phyloP scores from a whole-genome alignment of 306 rosid genomes.

The Betula pendula region DNA sequence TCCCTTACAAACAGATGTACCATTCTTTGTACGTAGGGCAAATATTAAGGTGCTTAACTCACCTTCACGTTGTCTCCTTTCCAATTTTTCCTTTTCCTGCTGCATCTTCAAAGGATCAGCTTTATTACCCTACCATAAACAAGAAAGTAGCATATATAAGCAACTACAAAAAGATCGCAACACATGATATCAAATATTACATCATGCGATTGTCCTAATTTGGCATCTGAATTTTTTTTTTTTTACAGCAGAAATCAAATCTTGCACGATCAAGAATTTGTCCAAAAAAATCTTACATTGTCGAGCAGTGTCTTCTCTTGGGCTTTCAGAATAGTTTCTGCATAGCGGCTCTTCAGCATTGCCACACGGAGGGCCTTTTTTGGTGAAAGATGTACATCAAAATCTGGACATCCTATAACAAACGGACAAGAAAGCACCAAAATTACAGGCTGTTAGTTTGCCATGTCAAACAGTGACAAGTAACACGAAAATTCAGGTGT shows the following conservation, averaged over 20 bases:
- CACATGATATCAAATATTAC: conserved; percentile 1
- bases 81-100: conserved; percentile 71
- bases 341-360: conserved; percentile 82
- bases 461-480: conserved; percentile 5
- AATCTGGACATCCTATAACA: conserved; percentile 47
- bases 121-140: conserved; percentile 56
- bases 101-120: conserved; percentile 61
- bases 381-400: conserved; percentile 71
- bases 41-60: conserved; percentile 16
- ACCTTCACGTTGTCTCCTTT: conserved; percentile 85
- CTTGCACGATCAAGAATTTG: neutral
- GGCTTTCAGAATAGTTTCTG: conserved; percentile 91
- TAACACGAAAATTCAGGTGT: conserved; percentile 8
- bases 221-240: neutral
- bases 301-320: conserved; percentile 73
- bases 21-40: neutral
- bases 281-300: conserved; percentile 43
- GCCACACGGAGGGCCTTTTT: conserved; percentile 94
- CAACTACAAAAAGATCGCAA: neutral
- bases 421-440: neutral
- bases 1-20: neutral
- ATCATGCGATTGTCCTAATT: neutral
- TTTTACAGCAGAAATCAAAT: neutral
- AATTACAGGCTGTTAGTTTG: conserved; percentile 9
- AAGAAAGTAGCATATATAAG: neutral